A percentile compares a stretch with the other conserved stretches of the same genome.
Conservation (phyloP, 2,329 filamentous ascomycete genomes). For the Fusarium goolgardi region DNA sequence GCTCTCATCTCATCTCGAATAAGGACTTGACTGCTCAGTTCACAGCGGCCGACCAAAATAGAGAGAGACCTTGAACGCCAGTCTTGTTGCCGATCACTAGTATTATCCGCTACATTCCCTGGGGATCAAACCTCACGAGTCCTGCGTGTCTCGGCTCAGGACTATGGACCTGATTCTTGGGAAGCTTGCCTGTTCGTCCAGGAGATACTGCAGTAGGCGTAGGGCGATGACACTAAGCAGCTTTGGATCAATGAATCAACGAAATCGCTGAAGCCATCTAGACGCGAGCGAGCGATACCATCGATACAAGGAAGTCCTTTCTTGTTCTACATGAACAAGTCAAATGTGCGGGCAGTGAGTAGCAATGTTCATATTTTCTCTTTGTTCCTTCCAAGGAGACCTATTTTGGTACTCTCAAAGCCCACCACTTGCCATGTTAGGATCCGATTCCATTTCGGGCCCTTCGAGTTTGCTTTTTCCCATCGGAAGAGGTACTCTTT, state of each 20-base stretch:
- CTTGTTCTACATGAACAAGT: constrained; percentile 12
- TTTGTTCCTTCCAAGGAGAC: constrained; percentile 25
- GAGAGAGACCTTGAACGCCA: constrained; percentile 16
- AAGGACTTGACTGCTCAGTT: constrained; percentile 8
- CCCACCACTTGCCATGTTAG: constrained; percentile 9
- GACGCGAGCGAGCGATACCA: constrained; percentile 34
- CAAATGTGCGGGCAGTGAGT: constrained; percentile 10
- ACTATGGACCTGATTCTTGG: constrained; percentile 38
- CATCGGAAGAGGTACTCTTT: constrained; percentile 14
- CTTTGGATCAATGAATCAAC: constrained; percentile 15
- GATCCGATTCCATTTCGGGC: constrained; percentile 9
- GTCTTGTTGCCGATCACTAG: constrained; percentile 30
- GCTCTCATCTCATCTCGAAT: constrained; percentile 15
- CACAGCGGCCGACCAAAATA: constrained; percentile 12
- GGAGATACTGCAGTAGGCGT: constrained; percentile 17
- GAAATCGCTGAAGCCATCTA: constrained; percentile 6
- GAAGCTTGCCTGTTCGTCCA: constrained; percentile 12
- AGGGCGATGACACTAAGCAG: constrained; percentile 28
- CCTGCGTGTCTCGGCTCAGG: constrained; percentile 38
- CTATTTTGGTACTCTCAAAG: constrained; percentile 5
- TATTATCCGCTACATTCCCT: constrained; percentile 36
- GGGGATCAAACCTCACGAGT: constrained; percentile 25
- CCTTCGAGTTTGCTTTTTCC: constrained; percentile 33
- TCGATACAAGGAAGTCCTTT: constrained; percentile 6
- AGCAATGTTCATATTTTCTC: neutral